Evolutionary conservation across 192 early-diverging fungal species (phyloP).

Genomic region (Podila epigama): DNA sequence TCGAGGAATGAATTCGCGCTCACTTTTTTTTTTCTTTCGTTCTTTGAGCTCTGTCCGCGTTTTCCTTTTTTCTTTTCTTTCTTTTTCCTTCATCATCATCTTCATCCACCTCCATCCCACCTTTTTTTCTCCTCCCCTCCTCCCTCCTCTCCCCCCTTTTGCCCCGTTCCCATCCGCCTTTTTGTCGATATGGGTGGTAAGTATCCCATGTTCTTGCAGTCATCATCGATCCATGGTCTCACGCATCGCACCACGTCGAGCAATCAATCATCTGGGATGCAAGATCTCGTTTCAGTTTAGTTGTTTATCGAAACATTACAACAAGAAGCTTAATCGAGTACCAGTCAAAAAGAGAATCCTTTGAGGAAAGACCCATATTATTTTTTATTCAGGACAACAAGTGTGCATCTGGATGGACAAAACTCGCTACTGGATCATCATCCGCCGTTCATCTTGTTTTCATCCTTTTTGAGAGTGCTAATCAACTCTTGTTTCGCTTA

Average conservation of each 20-base stretch:
- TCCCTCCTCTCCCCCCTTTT: background rate
- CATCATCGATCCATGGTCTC: no score
- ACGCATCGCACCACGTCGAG: no score
- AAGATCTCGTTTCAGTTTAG: no score
- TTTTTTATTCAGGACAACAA: no score
- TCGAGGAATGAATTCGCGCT: background rate
- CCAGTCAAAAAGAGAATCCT: no score
- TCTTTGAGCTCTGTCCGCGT: no score
- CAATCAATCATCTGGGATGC: no score
- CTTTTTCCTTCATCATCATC: constrained; percentile 17
- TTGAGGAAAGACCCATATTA: no score
- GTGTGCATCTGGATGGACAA: background rate
- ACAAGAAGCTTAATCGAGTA: no score
- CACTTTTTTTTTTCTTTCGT: constrained; percentile 8
- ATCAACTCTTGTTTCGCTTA: constrained; percentile 9
- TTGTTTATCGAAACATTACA: no score
- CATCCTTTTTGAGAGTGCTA: no score
- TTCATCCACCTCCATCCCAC: constrained; percentile 1
- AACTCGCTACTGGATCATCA: background rate
- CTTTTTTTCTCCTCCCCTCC: constrained; percentile 1
- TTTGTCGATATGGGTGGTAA: background rate
- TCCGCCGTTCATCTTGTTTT: constrained; percentile 2
- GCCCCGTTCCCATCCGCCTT: background rate
- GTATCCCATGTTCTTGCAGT: no score
- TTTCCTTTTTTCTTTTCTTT: constrained; percentile 12